Evolutionary conservation across 352 stramenopile genomes (phyloP), one percentile per base, ranked within the genome.

Genomic region (Pythium phragmiticola): DNA sequence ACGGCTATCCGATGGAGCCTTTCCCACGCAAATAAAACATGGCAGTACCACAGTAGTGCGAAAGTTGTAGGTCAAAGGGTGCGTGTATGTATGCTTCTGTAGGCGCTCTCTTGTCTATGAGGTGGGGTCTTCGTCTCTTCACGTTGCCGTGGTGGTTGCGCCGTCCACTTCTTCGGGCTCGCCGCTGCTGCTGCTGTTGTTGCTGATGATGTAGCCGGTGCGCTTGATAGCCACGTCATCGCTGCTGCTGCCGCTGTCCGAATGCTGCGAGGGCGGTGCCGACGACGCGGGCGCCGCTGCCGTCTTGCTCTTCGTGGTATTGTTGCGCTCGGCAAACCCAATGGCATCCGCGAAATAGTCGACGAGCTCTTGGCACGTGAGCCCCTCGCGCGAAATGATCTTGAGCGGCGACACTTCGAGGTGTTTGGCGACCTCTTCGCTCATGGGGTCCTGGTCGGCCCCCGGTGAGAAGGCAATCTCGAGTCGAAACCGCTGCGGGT

Each of bases 391-490:
- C 21, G 87, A 95, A 50, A 95, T 90, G 51, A 91, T 89, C 62
- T 88, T 88, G 37, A 94, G 67, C 46, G 87, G 87, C 23, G 84
- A 82, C 4, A 95, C 84, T 17, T 86, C 66, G 14, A 92, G 19
- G 47, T 90, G 80, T 30, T 82, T 90, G 46, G 82, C 69, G 21
- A 72, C 69, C 34, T 90, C 78, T 13, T 73, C 77, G 11, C 57
- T 74, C 13, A 95, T 70, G 17, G 87, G 83, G 61, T 95, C 83
- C 52, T 88, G 78, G 39, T 87, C 83, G 4, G 87, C 87, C 30
- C 87, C 87, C 0, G 83, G 84, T 23, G 84, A 94, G 13, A 95
- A 77, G n/a, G 87, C 90, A 42, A 95, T 88, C 71, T 95, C 87
- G 28, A 95, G 68, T 7, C 87, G 83, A 72, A 93, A 95, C 11